Evolutionary conservation across 345 rosid genomes (phyloP).

Genomic region (Syzygium aromaticum): DNA sequence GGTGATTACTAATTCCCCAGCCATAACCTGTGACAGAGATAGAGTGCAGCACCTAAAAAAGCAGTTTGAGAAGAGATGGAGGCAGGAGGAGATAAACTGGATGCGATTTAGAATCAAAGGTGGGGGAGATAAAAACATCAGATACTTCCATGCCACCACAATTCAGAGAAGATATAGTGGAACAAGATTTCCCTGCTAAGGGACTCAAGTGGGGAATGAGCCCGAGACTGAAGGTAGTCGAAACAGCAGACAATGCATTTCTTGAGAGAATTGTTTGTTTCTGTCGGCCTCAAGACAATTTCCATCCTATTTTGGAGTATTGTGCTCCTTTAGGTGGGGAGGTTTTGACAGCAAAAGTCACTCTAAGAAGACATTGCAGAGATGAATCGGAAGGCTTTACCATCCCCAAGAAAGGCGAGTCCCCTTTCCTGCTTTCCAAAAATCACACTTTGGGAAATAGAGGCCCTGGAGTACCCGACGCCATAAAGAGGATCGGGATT

Average conservation of each 20-base stretch:
- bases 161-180: background rate
- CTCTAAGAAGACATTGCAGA: background rate
- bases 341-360: background rate
- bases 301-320: background rate
- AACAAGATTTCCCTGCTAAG: background rate
- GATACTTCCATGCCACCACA: background rate
- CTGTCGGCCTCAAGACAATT: background rate
- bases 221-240: background rate
- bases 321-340: background rate
- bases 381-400: too few species aligned
- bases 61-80: background rate
- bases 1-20: background rate
- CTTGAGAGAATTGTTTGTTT: background rate
- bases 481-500: too few species aligned
- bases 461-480: too few species aligned
- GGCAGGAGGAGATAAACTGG: background rate
- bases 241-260: background rate
- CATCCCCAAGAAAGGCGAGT: too few species aligned
- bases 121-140: too few species aligned
- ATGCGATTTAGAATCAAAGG: too few species aligned
- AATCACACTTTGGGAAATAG: too few species aligned
- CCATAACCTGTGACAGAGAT: background rate
- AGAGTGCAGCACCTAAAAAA: background rate
- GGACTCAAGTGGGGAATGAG: background rate
- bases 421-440: too few species aligned